Base-by-base conservation (phyloP, 2,329 filamentous ascomycete species). In the Cercospora sesami region DNA sequence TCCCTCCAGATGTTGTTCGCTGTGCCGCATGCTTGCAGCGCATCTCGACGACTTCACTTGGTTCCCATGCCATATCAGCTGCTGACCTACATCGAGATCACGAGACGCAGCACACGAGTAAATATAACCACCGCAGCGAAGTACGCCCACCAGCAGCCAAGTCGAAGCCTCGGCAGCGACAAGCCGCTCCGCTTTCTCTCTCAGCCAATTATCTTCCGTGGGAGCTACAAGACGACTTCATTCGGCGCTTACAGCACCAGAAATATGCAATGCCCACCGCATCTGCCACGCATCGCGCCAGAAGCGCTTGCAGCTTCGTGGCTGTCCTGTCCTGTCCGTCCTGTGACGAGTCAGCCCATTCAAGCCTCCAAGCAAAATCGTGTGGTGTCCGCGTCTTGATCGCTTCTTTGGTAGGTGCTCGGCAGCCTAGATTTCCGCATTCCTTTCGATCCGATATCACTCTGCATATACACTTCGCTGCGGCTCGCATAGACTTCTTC, bases 201-300 rank as follows among this genome's bases (percentile, higher is more conserved):
- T 28, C n/a, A 64, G 21, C 67, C 67, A 69, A 69, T 69, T 8
- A 62, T 26, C 39, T 5, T 42, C 21, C 53, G 30, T 33, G 21
- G 14, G 39, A 48, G 60, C 60, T 42, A 23, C 65, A 57, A 63
- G 21, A 59, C 53, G 39, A 72, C 69, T 69, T 64, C 69, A 70
- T 72, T 72, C 63, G 71, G 71, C 71, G 71, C 71, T 71, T 72
- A 69, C 33, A 66, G 69, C 63, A 63, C 66, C 63, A 63, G 55
- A 33, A 64, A 63, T 53, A 64, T 69, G 71, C 71, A 71, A 63
- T 69, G 66, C 68, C 70, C 69, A 69, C 67, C 63, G 65, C 69
- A 67, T 65, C 66, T 66, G 39, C 67, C 57, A 58, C 58, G 60
- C 65, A 60, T 31, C 42, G 64, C 62, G 51, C 62, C 62, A 57